Percentiles rank a stretch among this genome's conserved stretches.
phyloP scores from a whole-genome alignment of 257 asterid species.

The Eustoma russellianum region DNA sequence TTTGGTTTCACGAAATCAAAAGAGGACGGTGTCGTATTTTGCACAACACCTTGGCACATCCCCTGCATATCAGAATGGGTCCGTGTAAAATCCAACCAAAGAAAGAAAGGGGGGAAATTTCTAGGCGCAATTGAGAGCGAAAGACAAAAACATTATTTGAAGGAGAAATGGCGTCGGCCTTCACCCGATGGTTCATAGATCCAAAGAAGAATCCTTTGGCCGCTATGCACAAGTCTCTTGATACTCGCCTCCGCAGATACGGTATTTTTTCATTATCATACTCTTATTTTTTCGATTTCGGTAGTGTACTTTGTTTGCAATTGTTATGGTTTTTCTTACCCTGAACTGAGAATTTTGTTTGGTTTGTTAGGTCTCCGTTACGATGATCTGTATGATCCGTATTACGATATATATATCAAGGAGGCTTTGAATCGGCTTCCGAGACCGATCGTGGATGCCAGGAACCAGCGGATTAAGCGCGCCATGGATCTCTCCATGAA shows the following conservation, averaged over 20 bases:
- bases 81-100: too few relatives aligned
- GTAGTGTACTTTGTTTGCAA: background rate
- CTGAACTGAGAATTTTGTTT: too few relatives aligned
- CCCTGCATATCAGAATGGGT: too few relatives aligned
- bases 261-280: too few relatives aligned
- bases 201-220: slow-evolving; percentile 78
- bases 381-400: slow-evolving; percentile 81
- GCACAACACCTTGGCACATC: too few relatives aligned
- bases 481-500: slow-evolving; percentile 93
- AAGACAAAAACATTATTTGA: too few relatives aligned
- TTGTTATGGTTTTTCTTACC: background rate
- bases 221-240: slow-evolving; percentile 44
- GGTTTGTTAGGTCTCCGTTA: slow-evolving; percentile 52
- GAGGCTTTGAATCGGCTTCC: slow-evolving; percentile 91
- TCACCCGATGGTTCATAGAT: slow-evolving; percentile 60
- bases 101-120: too few relatives aligned
- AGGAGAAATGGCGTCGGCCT: slow-evolving; percentile 37
- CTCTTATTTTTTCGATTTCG: too few relatives aligned
- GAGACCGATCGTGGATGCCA: slow-evolving; percentile 68
- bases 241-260: slow-evolving; percentile 52
- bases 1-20: too few relatives aligned
- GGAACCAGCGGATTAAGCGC: slow-evolving; percentile 78
- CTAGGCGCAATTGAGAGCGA: too few relatives aligned
- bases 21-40: too few relatives aligned
- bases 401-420: slow-evolving; percentile 71